These are phyloP conservation scores for Malassezia slooffiae DNA, from an alignment of 1,284 basidiomycete genomes.

Conservation along the genomic window DNA sequence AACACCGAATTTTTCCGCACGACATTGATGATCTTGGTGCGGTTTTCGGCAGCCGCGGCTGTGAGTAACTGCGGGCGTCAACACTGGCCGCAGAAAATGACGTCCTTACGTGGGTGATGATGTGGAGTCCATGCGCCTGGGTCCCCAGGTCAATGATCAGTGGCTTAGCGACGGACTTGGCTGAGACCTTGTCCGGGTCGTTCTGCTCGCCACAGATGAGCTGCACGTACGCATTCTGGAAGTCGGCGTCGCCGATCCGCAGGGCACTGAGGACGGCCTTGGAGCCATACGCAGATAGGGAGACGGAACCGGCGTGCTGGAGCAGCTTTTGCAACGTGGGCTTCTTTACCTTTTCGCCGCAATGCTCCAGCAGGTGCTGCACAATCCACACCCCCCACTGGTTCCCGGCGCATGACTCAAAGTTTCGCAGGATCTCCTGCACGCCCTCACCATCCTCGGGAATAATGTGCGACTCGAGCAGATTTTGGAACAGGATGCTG, in stretches of 20 bases:
- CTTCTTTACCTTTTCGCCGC: conserved; percentile 16
- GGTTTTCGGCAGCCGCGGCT: conserved; percentile 22
- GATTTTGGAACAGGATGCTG: conserved; percentile 36
- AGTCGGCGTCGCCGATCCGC: conserved; percentile 22
- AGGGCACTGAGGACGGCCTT: conserved; percentile 43
- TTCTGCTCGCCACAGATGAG: too few species aligned
- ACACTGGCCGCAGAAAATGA: too few species aligned
- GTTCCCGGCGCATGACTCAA: conserved; percentile 29
- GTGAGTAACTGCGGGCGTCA: conserved; percentile 29
- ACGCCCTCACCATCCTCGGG: conserved; percentile 19
- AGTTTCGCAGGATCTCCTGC: conserved; percentile 27
- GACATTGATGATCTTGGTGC: conserved; percentile 32
- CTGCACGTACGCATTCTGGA: conserved; percentile 27
- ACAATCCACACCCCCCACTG: conserved; percentile 46
- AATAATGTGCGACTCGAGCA: conserved; percentile 25
- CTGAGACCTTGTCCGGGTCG: too few species aligned
- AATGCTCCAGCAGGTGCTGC: conserved; percentile 39
- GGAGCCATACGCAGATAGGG: conserved; percentile 38
- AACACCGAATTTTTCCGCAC: conserved; percentile 39
- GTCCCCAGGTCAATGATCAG: conserved; percentile 38
- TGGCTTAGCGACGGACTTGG: conserved; percentile 17
- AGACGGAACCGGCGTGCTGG: conserved; percentile 20
- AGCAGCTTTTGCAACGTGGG: conserved; percentile 25
- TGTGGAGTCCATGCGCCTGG: conserved; percentile 37
- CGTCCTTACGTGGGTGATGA: conserved; percentile 36